phyloP scores from a whole-genome alignment of 2,329 filamentous ascomycete genomes.

The Talaromyces islandicus region DNA sequence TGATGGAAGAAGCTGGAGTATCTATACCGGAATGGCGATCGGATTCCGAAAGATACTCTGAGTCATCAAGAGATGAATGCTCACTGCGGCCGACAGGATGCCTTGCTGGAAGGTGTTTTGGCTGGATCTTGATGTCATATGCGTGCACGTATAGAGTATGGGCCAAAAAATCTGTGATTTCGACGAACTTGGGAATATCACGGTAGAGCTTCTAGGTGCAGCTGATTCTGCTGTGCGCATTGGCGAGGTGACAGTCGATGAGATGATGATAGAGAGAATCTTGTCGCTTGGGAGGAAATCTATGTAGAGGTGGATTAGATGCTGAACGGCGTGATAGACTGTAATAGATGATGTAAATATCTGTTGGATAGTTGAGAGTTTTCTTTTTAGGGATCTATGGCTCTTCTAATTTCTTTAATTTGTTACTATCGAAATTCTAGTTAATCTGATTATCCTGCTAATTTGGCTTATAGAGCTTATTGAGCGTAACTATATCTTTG shows the following conservation, averaged over 20 bases:
- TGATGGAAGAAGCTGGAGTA: constrained; percentile 15
- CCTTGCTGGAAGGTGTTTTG: background rate
- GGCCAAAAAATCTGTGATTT: background rate
- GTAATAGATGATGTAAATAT: constrained; percentile 23
- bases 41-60: background rate
- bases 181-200: background rate
- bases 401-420: constrained; percentile 13
- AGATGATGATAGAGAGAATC: constrained; percentile 20
- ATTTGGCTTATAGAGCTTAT: constrained; percentile 18
- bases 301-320: constrained; percentile 19
- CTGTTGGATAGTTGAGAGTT: constrained; percentile 14
- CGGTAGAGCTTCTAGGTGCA: background rate
- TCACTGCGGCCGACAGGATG: background rate
- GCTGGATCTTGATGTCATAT: background rate
- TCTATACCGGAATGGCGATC: constrained; percentile 6
- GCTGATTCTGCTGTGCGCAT: constrained; percentile 3
- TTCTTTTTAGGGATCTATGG: constrained; percentile 11
- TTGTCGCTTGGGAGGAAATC: constrained; percentile 16
- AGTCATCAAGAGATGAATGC: background rate
- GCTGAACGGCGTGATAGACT: constrained; percentile 16
- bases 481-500: constrained; percentile 21
- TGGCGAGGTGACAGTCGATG: constrained; percentile 16
- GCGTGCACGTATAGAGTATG: background rate
- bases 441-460: constrained; percentile 18
- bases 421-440: constrained; percentile 15